A percentile compares a stretch with the other conserved stretches of the same genome.
Conservation (phyloP, 208 protist genomes). For the Crithidia brevicula region DNA sequence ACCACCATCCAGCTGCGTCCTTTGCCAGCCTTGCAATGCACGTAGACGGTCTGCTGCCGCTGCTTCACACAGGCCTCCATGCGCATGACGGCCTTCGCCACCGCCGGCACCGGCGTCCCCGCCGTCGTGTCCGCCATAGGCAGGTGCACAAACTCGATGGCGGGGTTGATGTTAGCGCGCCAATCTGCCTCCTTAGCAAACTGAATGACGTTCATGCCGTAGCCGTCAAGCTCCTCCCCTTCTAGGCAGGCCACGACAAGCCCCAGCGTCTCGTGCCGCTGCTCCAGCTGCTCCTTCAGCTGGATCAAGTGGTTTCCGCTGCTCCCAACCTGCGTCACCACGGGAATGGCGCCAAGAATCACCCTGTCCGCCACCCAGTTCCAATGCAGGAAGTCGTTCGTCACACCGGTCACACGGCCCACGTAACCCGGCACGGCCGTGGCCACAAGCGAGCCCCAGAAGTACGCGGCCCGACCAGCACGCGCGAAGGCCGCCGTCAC, state of each 20-base stretch:
- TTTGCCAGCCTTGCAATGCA: conserved; percentile 93
- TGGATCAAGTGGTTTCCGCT: conserved; percentile 80
- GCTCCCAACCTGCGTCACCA: conserved; percentile 79
- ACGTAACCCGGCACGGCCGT: conserved; percentile 84
- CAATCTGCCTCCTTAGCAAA: conserved; percentile 84
- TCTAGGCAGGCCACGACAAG: conserved; percentile 84
- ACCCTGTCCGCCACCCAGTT: conserved; percentile 78
- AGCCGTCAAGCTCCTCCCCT: conserved; percentile 80
- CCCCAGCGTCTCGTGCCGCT: conserved; percentile 54
- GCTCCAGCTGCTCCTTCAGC: conserved; percentile 61
- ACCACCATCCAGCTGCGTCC: conserved; percentile 89
- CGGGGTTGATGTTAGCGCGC: conserved; percentile 42
- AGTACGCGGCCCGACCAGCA: conserved; percentile 73
- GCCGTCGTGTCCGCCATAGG: conserved; percentile 80
- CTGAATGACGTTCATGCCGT: conserved; percentile 71
- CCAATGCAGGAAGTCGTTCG: conserved; percentile 82
- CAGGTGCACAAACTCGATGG: conserved; percentile 64
- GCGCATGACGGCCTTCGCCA: conserved; percentile 54
- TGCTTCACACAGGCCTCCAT: conserved; percentile 60
- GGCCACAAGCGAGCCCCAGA: conserved; percentile 83
- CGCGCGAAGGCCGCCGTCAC: conserved; percentile 39
- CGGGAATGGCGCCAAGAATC: conserved; percentile 85
- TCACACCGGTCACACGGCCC: conserved; percentile 71
- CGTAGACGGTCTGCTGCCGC: conserved; percentile 60
- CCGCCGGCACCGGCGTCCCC: conserved; percentile 45